A percentile compares a stretch with the other conserved stretches of the same genome.
Evolutionary conservation across 1,284 basidiomycete species (phyloP).

Genomic region (Pseudozyma sp.): DNA sequence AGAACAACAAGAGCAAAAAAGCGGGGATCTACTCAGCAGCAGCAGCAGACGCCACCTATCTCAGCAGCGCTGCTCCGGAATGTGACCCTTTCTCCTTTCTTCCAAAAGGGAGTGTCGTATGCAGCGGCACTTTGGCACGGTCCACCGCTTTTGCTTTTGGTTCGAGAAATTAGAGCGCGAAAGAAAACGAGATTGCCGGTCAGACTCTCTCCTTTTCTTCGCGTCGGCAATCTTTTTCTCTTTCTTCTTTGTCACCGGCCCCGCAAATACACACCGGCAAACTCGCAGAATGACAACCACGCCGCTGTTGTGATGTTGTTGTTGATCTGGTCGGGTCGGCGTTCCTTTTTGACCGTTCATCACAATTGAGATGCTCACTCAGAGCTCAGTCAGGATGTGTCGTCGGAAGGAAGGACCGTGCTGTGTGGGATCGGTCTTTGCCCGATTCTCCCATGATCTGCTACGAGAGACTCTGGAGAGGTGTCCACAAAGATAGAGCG

Average conservation of each 20-base stretch:
- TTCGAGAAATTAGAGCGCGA: background rate
- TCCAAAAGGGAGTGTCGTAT: conserved; percentile 13
- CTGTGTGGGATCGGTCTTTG: too few species aligned
- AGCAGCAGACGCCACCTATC: background rate
- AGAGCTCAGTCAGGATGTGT: too few species aligned
- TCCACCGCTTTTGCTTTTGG: background rate
- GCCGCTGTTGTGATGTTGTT: too few species aligned
- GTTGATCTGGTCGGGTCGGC: background rate
- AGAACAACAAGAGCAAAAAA: background rate
- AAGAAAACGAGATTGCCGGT: conserved; percentile 31
- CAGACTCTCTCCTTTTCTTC: background rate
- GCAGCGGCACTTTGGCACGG: conserved; percentile 22
- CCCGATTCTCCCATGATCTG: too few species aligned
- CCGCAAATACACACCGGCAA: conserved; percentile 30
- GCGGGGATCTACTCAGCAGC: conserved; percentile 5
- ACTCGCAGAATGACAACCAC: conserved; percentile 5
- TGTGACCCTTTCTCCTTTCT: conserved; percentile 4
- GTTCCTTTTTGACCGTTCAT: too few species aligned
- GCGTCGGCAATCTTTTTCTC: conserved; percentile 40
- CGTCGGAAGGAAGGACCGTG: too few species aligned
- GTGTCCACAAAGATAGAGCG: too few species aligned
- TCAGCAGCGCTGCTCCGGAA: conserved; percentile 5
- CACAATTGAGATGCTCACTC: too few species aligned
- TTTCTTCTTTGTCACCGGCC: conserved; percentile 9
- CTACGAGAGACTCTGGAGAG: too few species aligned